Evolutionary conservation across 345 rosid species (phyloP).

Genomic region (Aegle marmelos): DNA sequence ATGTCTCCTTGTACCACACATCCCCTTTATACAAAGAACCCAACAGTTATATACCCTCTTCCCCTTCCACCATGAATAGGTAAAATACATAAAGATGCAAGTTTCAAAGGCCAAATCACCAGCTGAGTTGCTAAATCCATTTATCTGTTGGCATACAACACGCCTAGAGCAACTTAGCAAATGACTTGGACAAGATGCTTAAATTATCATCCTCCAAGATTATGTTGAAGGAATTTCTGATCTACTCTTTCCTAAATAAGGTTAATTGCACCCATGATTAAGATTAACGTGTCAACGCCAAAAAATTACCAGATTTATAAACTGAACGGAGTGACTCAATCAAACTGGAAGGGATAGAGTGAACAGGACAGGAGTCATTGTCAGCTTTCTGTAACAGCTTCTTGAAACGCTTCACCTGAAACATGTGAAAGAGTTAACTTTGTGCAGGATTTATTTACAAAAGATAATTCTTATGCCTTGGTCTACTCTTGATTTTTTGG

Average conservation of each 20-base stretch:
- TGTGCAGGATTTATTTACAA: background rate
- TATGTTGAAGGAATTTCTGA: background rate
- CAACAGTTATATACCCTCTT: background rate
- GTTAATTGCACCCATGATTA: background rate
- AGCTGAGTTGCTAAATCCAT: background rate
- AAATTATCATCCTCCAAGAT: background rate
- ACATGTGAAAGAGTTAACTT: slow-evolving; percentile 16
- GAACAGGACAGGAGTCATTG: slow-evolving; percentile 52
- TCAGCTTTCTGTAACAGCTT: slow-evolving; percentile 73
- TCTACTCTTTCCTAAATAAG: background rate
- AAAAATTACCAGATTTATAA: slow-evolving; percentile 64
- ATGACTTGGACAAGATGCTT: background rate
- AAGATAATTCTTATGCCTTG: background rate
- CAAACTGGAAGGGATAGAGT: slow-evolving; percentile 45
- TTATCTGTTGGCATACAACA: background rate
- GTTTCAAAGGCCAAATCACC: background rate
- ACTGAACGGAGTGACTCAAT: slow-evolving; percentile 43
- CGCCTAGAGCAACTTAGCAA: background rate
- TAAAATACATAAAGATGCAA: background rate
- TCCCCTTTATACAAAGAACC: background rate
- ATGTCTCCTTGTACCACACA: background rate
- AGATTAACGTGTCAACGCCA: background rate
- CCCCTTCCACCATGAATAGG: background rate
- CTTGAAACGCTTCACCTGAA: slow-evolving; percentile 76
- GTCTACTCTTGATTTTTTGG: background rate